Evolutionary conservation across 2,329 filamentous ascomycete species (phyloP).

Genomic region (Sphaceloma murrayae): DNA sequence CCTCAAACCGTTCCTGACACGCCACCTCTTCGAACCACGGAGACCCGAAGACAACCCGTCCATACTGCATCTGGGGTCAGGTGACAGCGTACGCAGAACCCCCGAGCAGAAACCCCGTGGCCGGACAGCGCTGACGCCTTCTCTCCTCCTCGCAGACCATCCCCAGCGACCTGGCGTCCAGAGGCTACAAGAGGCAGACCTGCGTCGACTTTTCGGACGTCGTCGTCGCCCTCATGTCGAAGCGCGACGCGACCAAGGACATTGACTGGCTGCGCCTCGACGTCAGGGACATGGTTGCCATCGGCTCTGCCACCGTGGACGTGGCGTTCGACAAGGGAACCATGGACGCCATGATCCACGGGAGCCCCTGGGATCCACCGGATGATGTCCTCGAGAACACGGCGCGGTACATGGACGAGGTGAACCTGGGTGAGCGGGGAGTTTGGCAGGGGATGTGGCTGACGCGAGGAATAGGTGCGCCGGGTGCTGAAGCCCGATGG

Average conservation of each 20-base stretch:
- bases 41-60: constrained; percentile 29
- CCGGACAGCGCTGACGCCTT: background rate
- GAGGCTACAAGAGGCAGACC: constrained; percentile 7
- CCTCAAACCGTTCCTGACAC: constrained; percentile 40
- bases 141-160: constrained; percentile 46
- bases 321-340: constrained; percentile 42
- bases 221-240: constrained; percentile 44
- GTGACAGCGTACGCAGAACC: constrained; percentile 49
- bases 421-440: constrained; percentile 6
- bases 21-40: constrained; percentile 34
- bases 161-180: constrained; percentile 38
- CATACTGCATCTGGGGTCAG: constrained; percentile 49
- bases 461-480: no score
- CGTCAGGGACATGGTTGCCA: constrained; percentile 40
- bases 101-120: no score
- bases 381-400: constrained; percentile 25
- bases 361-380: constrained; percentile 26
- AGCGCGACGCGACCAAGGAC: constrained; percentile 31
- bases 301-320: constrained; percentile 38
- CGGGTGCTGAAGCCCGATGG: constrained; percentile 25
- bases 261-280: constrained; percentile 45
- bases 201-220: constrained; percentile 45
- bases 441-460: no score
- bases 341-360: constrained; percentile 29
- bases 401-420: constrained; percentile 23